These are phyloP conservation scores for Lonicera japonica DNA, from an alignment of 129 eudicot species.

Conservation along the genomic window DNA sequence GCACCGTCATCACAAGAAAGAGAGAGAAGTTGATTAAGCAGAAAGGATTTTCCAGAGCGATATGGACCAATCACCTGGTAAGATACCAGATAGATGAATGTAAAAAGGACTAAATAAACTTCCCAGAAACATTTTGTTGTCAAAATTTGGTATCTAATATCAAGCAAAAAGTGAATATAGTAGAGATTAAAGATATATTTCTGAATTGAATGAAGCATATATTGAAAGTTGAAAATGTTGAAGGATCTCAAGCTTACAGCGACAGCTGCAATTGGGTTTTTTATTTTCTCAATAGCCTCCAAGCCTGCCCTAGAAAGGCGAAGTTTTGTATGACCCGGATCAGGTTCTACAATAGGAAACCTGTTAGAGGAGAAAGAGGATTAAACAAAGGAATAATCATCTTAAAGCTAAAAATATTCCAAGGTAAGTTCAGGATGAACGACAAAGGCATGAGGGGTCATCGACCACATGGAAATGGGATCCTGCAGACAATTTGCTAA, in stretches of 20 bases:
- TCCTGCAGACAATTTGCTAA: neutral
- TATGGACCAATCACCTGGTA: slow-evolving; percentile 99
- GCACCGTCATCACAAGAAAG: slow-evolving; percentile 94
- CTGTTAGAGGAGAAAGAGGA: slow-evolving; percentile 25
- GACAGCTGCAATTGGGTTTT: slow-evolving; percentile 87
- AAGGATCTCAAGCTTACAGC: slow-evolving; percentile 55
- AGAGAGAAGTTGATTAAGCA: slow-evolving; percentile 97
- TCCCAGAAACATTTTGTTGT: slow-evolving; percentile 12
- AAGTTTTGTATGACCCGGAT: slow-evolving; percentile 94
- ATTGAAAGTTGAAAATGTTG: neutral
- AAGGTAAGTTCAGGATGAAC: neutral
- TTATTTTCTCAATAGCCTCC: slow-evolving; percentile 83
- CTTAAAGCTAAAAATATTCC: slow-evolving; percentile 2
- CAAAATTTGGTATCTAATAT: neutral
- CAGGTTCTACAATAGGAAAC: slow-evolving; percentile 98
- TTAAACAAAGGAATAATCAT: slow-evolving; percentile 6
- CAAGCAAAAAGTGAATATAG: too few species aligned
- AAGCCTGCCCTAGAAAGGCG: slow-evolving; percentile 83
- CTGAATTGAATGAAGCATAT: too few species aligned
- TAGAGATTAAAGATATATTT: too few species aligned
- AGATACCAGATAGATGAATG: too few species aligned
- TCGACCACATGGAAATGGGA: neutral
- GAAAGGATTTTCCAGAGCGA: slow-evolving; percentile 97
- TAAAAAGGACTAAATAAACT: too few species aligned
- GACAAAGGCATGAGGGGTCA: neutral